A percentile compares a stretch with the other conserved stretches of the same genome.
phyloP scores from a whole-genome alignment of 139 green algal genomes.

The Coelastrella sp. region DNA sequence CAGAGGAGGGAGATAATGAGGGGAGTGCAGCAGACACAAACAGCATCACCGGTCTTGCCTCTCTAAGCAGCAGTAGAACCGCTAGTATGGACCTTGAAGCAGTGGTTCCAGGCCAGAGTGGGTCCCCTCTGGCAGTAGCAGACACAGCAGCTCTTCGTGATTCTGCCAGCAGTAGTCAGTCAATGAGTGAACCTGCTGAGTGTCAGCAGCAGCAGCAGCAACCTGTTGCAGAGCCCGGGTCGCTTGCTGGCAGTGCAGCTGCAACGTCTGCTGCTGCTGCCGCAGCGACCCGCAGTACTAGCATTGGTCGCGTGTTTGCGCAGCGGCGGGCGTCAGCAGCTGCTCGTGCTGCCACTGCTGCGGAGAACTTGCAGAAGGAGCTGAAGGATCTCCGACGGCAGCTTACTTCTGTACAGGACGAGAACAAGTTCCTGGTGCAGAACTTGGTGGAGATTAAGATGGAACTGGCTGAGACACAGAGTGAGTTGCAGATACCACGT shows the following conservation, averaged over 20 bases:
- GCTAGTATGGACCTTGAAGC: conserved; percentile 34
- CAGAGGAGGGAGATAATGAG: not conserved
- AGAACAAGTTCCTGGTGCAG: conserved; percentile 46
- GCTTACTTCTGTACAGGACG: conserved; percentile 12
- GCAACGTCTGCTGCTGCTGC: not conserved
- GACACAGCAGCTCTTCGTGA: not conserved
- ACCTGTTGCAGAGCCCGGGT: not conserved
- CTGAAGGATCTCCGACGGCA: conserved; percentile 25
- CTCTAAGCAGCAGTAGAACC: conserved; percentile 31
- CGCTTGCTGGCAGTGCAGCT: not conserved
- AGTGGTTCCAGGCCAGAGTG: too few species aligned
- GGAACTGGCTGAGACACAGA: conserved; percentile 46
- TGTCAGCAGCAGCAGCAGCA: conserved; percentile 21
- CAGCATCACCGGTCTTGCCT: not conserved
- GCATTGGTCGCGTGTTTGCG: conserved; percentile 8
- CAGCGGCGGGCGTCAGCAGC: conserved; percentile 6
- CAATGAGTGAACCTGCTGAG: not conserved
- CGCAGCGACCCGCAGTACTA: not conserved
- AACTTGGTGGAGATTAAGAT: conserved; percentile 51
- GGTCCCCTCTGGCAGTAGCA: not conserved
- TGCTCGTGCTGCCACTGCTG: conserved; percentile 1
- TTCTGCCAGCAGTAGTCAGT: not conserved
- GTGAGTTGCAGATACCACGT: too few species aligned
- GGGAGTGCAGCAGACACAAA: not conserved
- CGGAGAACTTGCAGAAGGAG: conserved; percentile 10